A percentile compares a stretch with the other conserved stretches of the same genome.
These are phyloP conservation scores for Ascochyta clinopodiicola DNA, from an alignment of 2,329 filamentous ascomycete genomes.

Conservation along the genomic window DNA sequence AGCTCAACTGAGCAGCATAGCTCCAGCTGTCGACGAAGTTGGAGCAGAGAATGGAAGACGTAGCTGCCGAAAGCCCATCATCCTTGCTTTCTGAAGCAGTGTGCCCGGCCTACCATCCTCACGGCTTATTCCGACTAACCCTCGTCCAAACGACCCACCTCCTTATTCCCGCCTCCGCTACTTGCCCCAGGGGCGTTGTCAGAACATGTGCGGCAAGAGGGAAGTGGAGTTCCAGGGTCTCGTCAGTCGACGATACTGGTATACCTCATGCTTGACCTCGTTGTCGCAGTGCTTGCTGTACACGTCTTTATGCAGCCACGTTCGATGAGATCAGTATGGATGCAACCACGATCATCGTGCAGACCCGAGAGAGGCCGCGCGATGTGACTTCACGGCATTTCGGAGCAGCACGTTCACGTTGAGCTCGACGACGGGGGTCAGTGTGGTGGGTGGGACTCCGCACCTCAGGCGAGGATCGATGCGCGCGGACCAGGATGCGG, in stretches of 20 bases:
- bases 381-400: constrained; percentile 10
- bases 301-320: background rate
- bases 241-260: background rate
- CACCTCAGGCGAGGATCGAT: constrained; percentile 6
- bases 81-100: too few species aligned
- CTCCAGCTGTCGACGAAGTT: background rate
- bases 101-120: background rate
- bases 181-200: background rate
- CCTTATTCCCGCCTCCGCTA: constrained; percentile 12
- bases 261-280: background rate
- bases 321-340: background rate
- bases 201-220: constrained; percentile 1
- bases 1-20: background rate
- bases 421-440: background rate
- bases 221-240: constrained; percentile 1
- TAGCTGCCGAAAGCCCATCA: too few species aligned
- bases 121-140: constrained; percentile 6
- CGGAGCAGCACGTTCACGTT: constrained; percentile 3
- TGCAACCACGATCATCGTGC: background rate
- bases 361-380: constrained; percentile 2
- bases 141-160: constrained; percentile 10
- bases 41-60: background rate
- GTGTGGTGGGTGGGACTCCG: background rate
- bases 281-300: background rate
- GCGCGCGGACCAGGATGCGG: constrained; percentile 3